Base-by-base conservation (phyloP, 1,284 basidiomycete genomes). In the Pseudozyma sp. region DNA sequence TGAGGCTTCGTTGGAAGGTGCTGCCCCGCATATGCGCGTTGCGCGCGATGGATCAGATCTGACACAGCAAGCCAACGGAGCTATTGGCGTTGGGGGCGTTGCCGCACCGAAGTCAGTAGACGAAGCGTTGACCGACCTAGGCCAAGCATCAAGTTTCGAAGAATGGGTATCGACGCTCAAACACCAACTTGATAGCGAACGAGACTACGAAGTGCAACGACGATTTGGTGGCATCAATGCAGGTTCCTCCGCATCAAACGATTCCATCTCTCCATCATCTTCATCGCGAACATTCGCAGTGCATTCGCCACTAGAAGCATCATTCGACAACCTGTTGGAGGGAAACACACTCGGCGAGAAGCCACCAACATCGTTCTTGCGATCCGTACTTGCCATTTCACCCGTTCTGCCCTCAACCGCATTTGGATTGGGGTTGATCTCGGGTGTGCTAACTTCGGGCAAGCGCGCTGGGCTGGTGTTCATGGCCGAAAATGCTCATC, bases 401-500 rank as follows among this genome's bases (percentile, higher is more conserved):
- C 73, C 73, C 25, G 59, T 76, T 0, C 55, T 81, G 12, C 80
- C 78, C 0, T 43, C 61, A 12, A 71, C 78, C 0, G 77, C 76
- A 1, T 77, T 81, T 42, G 68, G 63, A 1, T 35, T 84, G 25
- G 83, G 83, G 9, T 67, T 83, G 5, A 35, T 75, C 13, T 79
- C 80, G 14, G 83, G 82, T 16, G 36, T 80, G n/a, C 45, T 75
- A 21, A 75, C 59, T 2, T 61, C 68, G 0, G 80, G 80, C 35
- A 73, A 71, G 16, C 53, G 66, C 13, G 78, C 82, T 5, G 70
- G 68, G 8, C 64, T 82, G 19, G 79, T 83, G 1, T 85, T 79
- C 39, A 79, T 85, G 70, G 83, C 83, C 0, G 83, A 85, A 56
- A 85, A 85, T 63, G 82, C 83, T 3, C 83, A 85, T 42, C 68